Evolutionary conservation across 257 asterid species (phyloP).

Genomic region (Rubia yunnanensis): DNA sequence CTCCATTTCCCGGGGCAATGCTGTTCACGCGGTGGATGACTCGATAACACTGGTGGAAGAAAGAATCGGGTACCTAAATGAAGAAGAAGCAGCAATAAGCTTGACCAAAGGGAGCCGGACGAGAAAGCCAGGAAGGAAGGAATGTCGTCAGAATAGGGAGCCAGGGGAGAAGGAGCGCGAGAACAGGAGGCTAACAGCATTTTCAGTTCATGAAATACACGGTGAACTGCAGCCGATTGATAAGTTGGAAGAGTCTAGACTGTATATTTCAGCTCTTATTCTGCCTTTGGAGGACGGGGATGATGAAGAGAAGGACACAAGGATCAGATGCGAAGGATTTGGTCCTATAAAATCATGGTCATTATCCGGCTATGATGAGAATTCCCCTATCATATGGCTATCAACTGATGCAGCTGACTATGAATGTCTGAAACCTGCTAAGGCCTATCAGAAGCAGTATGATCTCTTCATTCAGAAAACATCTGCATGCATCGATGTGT

Average conservation of each 20-base stretch:
- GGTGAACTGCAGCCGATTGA: slow-evolving; percentile 11
- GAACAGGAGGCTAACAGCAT: slow-evolving; percentile 15
- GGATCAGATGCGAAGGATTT: slow-evolving; percentile 10
- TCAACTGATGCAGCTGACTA: slow-evolving; percentile 17
- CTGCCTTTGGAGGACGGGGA: slow-evolving; percentile 16
- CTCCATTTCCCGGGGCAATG: neutral
- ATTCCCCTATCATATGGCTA: slow-evolving; percentile 17
- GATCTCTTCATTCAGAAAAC: slow-evolving; percentile 11
- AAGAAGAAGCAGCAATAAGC: slow-evolving; percentile 12
- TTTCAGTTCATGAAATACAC: slow-evolving; percentile 8
- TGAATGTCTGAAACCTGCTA: slow-evolving; percentile 13
- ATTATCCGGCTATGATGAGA: slow-evolving; percentile 16
- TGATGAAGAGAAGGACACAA: slow-evolving; percentile 1
- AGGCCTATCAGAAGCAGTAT: slow-evolving; percentile 11
- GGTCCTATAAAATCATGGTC: slow-evolving; percentile 22
- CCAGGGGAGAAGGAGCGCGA: neutral
- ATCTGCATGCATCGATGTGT: slow-evolving; percentile 11
- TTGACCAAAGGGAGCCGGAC: slow-evolving; percentile 6
- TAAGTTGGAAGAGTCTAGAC: slow-evolving; percentile 8
- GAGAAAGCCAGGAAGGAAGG: slow-evolving; percentile 7
- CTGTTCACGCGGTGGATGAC: neutral
- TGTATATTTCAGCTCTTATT: slow-evolving; percentile 16
- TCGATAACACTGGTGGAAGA: neutral
- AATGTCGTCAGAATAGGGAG: neutral
- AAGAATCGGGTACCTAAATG: neutral